Conservation (phyloP, 805 yeast genomes). For the Candida montana region DNA sequence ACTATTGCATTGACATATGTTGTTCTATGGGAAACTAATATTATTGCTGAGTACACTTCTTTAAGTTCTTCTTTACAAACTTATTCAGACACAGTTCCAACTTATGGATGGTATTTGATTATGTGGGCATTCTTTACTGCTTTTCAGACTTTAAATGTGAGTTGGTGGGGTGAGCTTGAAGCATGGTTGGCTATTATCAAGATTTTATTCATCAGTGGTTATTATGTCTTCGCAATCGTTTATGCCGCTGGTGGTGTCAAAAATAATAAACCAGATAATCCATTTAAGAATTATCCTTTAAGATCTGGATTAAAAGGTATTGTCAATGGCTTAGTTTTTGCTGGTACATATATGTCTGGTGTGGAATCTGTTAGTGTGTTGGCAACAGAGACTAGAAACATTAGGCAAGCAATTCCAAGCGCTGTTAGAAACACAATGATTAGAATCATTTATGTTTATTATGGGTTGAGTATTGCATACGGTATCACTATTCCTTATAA, state of each 20-base stretch:
- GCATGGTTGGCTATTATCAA: slow-evolving; percentile 47
- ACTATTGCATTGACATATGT: slow-evolving; percentile 49
- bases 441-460: slow-evolving; percentile 61
- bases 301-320: slow-evolving; percentile 47
- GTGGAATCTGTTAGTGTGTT: slow-evolving; percentile 70
- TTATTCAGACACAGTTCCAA: slow-evolving; percentile 48
- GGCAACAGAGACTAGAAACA: slow-evolving; percentile 70
- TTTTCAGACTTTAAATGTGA: slow-evolving; percentile 47
- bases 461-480: slow-evolving; percentile 29
- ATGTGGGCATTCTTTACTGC: slow-evolving; percentile 47
- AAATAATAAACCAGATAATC: slow-evolving; percentile 29
- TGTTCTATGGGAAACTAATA: slow-evolving; percentile 50
- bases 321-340: slow-evolving; percentile 57
- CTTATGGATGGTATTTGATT: slow-evolving; percentile 50
- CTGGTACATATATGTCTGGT: slow-evolving; percentile 75
- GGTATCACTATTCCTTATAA: slow-evolving; percentile 67
- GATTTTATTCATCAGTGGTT: slow-evolving; percentile 41
- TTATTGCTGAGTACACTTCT: slow-evolving; percentile 51
- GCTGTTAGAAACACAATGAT: slow-evolving; percentile 63
- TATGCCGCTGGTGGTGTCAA: slow-evolving; percentile 39
- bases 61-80: slow-evolving; percentile 43
- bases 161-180: slow-evolving; percentile 53
- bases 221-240: slow-evolving; percentile 45
- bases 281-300: slow-evolving; percentile 31
- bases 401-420: slow-evolving; percentile 63